Base-by-base conservation (phyloP, 176 grass and related monocot species). In the Puccinellia tenuiflora region DNA sequence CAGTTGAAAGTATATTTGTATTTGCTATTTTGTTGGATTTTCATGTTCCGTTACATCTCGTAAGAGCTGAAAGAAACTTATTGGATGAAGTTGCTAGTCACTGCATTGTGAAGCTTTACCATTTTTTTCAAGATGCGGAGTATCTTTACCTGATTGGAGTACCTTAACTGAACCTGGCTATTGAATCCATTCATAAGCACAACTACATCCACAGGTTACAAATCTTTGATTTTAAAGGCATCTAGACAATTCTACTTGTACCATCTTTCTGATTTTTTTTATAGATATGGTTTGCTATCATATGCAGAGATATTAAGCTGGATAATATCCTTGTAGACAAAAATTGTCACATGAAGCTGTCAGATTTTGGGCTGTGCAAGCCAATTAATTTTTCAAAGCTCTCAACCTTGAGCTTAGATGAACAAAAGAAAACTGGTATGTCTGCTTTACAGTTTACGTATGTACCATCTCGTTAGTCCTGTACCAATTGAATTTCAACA, bases 181-280 rank as follows among this genome's bases (percentile, higher is more conserved):
- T 98, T 35, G 95, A 98, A 79, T 95, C 92, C 82, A 98, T 98
- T 85, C 95, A 98, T 86, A 95, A 90, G 64, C 95, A 98, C 60
- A 98, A 95, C 84, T 98, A 98, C 76, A 98, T 98, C 71, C 95
- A 98, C 86, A 98, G 95, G 95, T 98, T 83, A 52, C 26, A 15
- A 6, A 69, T n/a, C n/a, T n/a, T n/a, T n/a, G n/a, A n/a, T n/a
- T n/a, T n/a, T n/a, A n/a, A n/a, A n/a, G n/a, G n/a, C 24, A 85
- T 69, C 16, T 64, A 35, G 21, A 51, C 4, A n/a, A 50, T 34
- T 37, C n/a, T 80, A 8, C 12, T 50, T 74, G 39, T 77, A 63
- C 45, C n/a, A 20, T 74, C 68, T 47, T 57, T 22, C 84, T 92
- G 47, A 80, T 88, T 75, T 69, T n/a, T n/a, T 9, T n/a, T 76